These are phyloP conservation scores for Diaporthe batatas DNA, from an alignment of 2,329 filamentous ascomycete genomes.

Conservation along the genomic window DNA sequence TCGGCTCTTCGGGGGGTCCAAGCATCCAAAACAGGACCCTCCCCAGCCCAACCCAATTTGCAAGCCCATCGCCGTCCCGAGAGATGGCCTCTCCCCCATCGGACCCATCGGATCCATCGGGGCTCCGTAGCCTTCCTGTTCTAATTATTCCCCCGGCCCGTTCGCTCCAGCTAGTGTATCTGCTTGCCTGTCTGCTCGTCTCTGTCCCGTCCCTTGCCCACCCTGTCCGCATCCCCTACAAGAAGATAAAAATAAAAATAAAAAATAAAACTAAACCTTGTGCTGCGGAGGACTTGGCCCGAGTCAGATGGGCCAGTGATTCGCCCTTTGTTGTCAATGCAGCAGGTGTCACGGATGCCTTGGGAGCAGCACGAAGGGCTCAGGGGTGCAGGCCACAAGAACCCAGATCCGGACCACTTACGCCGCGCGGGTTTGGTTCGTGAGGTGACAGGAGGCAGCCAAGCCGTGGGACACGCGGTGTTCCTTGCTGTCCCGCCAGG, in stretches of 20 bases:
- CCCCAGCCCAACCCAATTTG: constrained; percentile 3
- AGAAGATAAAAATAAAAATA: background rate
- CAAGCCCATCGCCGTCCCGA: background rate
- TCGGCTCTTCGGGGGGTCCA: constrained; percentile 25
- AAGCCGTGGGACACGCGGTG: constrained; percentile 12
- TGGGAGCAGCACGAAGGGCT: background rate
- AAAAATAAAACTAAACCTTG: background rate
- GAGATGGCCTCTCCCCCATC: constrained; percentile 14
- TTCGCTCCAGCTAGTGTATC: background rate
- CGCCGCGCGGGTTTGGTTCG: constrained; percentile 3
- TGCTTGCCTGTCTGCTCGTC: background rate
- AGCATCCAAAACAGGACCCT: background rate
- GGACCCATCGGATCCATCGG: constrained; percentile 26
- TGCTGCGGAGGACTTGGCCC: background rate
- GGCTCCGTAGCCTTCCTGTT: constrained; percentile 12
- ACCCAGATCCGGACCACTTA: background rate
- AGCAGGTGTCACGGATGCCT: constrained; percentile 2
- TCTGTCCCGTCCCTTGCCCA: no score
- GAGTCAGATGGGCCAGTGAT: constrained; percentile 6
- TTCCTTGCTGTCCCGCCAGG: background rate
- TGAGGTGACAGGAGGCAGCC: background rate
- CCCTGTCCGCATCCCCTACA: background rate
- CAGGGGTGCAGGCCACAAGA: background rate
- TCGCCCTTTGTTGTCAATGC: constrained; percentile 16
- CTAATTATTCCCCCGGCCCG: constrained; percentile 19